Base-by-base conservation (phyloP, 2,329 filamentous ascomycete genomes). In the Aspergillus melleus region DNA sequence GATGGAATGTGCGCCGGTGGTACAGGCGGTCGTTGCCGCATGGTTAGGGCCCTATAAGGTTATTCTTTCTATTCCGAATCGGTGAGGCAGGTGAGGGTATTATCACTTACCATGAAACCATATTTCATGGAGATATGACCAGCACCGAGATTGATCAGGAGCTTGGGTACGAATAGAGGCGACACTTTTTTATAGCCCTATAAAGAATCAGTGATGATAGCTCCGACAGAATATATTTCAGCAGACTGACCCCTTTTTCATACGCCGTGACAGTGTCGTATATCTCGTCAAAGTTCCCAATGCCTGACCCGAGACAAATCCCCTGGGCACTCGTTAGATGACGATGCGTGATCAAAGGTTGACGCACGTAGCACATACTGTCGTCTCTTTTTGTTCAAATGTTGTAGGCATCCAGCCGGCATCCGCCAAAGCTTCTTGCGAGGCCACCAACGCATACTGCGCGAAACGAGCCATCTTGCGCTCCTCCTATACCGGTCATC, bases 111-210 rank as follows among this genome's bases (percentile, higher is more conserved):
- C 70, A 83, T 86, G 71, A 99, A 90, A 19, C 92, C 91, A 77
- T 95, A 88, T 68, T 88, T 90, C 88, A 99, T 98, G 26, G 94
- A 94, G 42, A 98, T 88, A 73, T 98, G 94, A 0, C 95, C 95
- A 10, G 95, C 95, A 0, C 91, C 95, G 66, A 99, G 85, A 74
- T 99, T 99, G 77, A 96, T 96, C 53, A 99, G 83, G 8, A 98
- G 87, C 67, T 91, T 90, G 6, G 95, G 95, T 8, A 98, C 92
- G 72, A 99, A 98, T 3, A 96, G 80, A 1, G 95, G 95, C 36
- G 93, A 96, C 2, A 98, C 90, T 71, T 95, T 96, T 67, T 86
- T 91, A 75, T 97, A 96, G 64, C 94, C 94, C 91, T 95, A 51
- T 24, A 60, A 42, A 20, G 30, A 58, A 67, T 66, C 36, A 70